Conservation (phyloP, 2,329 filamentous ascomycete genomes). For the Ophidiomyces ophidiicola region DNA sequence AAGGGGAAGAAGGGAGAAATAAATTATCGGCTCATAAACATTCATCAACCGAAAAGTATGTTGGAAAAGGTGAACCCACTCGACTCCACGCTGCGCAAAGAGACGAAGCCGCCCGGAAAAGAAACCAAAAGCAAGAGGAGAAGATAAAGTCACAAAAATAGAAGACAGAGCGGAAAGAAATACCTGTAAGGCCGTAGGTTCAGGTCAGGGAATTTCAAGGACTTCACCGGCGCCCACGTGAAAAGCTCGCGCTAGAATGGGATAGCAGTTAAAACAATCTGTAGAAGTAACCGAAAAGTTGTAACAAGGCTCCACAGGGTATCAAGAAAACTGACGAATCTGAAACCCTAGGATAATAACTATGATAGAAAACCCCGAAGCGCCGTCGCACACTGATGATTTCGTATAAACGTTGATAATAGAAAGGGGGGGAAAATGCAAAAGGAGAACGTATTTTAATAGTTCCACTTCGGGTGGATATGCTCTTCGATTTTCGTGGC, state of each 20-base stretch:
- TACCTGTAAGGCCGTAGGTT: too few species aligned
- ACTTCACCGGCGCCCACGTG: neutral
- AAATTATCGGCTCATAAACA: too few species aligned
- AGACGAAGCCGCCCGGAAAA: neutral
- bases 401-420: too few species aligned
- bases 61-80: too few species aligned
- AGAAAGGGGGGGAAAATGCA: neutral
- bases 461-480: slow-evolving; percentile 7
- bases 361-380: neutral
- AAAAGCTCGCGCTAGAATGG: too few species aligned
- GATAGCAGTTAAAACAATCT: too few species aligned
- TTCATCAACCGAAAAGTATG: too few species aligned
- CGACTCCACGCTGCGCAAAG: neutral
- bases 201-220: neutral
- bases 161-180: slow-evolving; percentile 3
- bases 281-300: too few species aligned
- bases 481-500: slow-evolving; percentile 5
- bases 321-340: slow-evolving; percentile 6
- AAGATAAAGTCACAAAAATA: slow-evolving; percentile 2
- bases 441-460: neutral
- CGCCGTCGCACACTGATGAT: too few species aligned
- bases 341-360: neutral
- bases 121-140: neutral
- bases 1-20: too few species aligned
- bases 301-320: too few species aligned